A percentile compares a stretch with the other conserved stretches of the same genome.
Evolutionary conservation across 129 eudicot genomes (phyloP).

Genomic region (Helianthus tuberosus): DNA sequence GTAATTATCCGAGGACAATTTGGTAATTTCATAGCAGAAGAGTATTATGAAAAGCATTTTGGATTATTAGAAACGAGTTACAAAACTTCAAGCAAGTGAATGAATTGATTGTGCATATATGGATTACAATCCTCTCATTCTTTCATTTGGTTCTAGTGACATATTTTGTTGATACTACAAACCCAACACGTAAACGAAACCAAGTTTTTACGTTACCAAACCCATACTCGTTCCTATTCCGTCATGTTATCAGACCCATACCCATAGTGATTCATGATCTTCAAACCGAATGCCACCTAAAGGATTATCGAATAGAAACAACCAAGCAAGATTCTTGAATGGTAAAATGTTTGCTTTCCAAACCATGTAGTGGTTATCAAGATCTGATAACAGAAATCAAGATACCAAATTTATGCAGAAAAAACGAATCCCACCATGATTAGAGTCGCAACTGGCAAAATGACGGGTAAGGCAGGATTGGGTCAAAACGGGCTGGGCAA

Average conservation of each 20-base stretch:
- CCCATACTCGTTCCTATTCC: no score
- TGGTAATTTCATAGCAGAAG: neutral
- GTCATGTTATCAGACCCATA: neutral
- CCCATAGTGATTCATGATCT: neutral
- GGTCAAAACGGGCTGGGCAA: neutral
- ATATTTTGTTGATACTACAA: neutral
- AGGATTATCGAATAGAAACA: neutral
- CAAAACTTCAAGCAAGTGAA: neutral
- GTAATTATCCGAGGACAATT: neutral
- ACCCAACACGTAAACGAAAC: neutral
- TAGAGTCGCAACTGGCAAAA: neutral
- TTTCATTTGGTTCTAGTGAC: neutral
- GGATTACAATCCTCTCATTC: neutral
- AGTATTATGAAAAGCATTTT: neutral
- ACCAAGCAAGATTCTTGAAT: neutral
- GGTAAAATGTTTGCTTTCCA: neutral
- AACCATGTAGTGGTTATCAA: neutral
- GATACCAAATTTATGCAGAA: conserved; percentile 12
- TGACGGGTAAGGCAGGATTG: neutral
- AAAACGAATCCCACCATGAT: conserved; percentile 1
- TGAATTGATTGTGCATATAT: neutral
- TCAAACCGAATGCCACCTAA: neutral
- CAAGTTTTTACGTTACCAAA: neutral
- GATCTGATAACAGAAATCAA: neutral
- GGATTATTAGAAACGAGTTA: neutral